Evolutionary conservation across 768 basidiomycete species (phyloP).

Genomic region (Cytidiella melzeri): DNA sequence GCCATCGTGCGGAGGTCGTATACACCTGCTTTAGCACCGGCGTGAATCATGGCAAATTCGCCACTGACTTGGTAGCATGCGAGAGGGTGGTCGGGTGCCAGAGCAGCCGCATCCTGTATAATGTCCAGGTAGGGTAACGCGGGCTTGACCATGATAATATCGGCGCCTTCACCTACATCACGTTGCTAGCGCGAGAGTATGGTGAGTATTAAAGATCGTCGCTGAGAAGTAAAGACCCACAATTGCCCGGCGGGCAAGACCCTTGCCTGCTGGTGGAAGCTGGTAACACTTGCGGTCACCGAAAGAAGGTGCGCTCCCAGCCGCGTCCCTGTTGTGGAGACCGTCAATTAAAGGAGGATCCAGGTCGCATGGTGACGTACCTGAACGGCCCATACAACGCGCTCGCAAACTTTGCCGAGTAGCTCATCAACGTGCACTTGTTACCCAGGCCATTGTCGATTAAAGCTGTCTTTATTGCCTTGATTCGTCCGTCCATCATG

Average conservation of each 20-base stretch:
- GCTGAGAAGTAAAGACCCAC: slow-evolving; percentile 40
- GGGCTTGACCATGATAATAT: slow-evolving; percentile 99
- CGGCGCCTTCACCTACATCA: slow-evolving; percentile 87
- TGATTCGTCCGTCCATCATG: slow-evolving; percentile 98
- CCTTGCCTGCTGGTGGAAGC: slow-evolving; percentile 81
- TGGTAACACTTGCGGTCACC: slow-evolving; percentile 98
- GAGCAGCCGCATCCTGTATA: slow-evolving; percentile 77
- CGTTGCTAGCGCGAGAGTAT: slow-evolving; percentile 60
- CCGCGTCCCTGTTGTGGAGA: slow-evolving; percentile 69
- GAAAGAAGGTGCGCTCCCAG: slow-evolving; percentile 90
- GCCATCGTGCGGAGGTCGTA: slow-evolving; percentile 91
- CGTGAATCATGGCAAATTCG: slow-evolving; percentile 95
- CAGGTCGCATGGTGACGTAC: slow-evolving; percentile 32
- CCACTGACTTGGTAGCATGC: slow-evolving; percentile 98
- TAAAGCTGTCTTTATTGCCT: slow-evolving; percentile 79
- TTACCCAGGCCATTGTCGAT: slow-evolving; percentile 84
- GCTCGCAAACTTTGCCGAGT: slow-evolving; percentile 97
- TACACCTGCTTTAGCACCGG: slow-evolving; percentile 90
- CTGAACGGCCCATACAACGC: slow-evolving; percentile 94
- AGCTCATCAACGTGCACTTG: slow-evolving; percentile 89
- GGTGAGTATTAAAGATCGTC: background rate
- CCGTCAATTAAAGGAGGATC: background rate
- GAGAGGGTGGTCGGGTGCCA: slow-evolving; percentile 84
- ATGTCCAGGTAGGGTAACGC: slow-evolving; percentile 95
- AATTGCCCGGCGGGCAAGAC: slow-evolving; percentile 89